Conservation (phyloP, 208 protist genomes). For the Tetramitus jugosus region DNA sequence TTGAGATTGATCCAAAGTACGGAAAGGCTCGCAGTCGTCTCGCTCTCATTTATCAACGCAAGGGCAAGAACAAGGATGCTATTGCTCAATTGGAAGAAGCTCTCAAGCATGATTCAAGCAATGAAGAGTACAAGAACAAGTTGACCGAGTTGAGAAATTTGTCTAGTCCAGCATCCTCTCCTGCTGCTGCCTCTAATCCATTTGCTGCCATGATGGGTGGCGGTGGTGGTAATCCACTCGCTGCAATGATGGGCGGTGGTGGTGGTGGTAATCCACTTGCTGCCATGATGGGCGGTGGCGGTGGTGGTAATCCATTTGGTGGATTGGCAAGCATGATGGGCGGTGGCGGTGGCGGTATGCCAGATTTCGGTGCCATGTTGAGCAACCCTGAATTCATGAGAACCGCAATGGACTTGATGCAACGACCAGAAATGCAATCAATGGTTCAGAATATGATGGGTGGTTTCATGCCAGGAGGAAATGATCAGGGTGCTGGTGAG, state of each 20-base stretch:
- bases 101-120: not conserved
- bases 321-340: not conserved
- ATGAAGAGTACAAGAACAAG: not conserved
- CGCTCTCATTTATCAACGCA: not conserved
- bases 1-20: conserved; percentile 48
- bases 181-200: not conserved
- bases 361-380: not conserved
- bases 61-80: not conserved
- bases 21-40: not conserved
- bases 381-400: conserved; percentile 13
- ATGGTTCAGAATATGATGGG: conserved; percentile 17
- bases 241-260: not conserved
- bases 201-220: not conserved
- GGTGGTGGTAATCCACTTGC: not conserved
- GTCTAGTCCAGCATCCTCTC: not conserved
- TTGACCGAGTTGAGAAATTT: not conserved
- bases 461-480: not conserved
- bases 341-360: not conserved
- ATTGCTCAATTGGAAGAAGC: not conserved
- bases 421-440: conserved; percentile 15
- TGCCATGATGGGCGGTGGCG: too few species aligned
- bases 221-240: not conserved
- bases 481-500: not conserved
- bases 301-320: not conserved
- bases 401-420: conserved; percentile 12